Percentiles rank a stretch among this genome's conserved stretches.
Conservation (phyloP, 108 stramenopile species). For the Pseudonitzschia delicatissima region DNA sequence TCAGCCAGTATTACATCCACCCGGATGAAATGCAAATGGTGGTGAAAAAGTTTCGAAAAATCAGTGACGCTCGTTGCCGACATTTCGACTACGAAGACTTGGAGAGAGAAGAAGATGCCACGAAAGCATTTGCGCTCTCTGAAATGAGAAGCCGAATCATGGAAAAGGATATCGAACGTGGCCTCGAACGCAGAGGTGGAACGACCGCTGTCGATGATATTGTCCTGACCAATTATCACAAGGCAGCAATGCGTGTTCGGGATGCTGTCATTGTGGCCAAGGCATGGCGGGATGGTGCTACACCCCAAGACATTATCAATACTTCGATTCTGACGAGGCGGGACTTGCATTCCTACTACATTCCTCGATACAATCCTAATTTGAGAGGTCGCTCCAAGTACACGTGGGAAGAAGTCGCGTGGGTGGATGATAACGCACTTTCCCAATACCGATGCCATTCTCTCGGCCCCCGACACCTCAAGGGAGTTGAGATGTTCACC, state of each 20-base stretch:
- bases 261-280: conserved; percentile 87
- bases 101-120: conserved; percentile 68
- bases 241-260: conserved; percentile 67
- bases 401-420: conserved; percentile 70
- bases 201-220: conserved; percentile 78
- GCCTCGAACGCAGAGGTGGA: conserved; percentile 77
- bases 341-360: conserved; percentile 48
- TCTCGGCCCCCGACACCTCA: conserved; percentile 69
- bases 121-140: conserved; percentile 79
- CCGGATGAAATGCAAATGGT: conserved; percentile 59
- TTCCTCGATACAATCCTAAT: conserved; percentile 37
- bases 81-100: conserved; percentile 43
- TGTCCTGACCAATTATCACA: conserved; percentile 69
- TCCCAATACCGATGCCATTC: conserved; percentile 69
- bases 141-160: conserved; percentile 91
- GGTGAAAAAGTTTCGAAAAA: conserved; percentile 70
- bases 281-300: conserved; percentile 86
- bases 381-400: conserved; percentile 14
- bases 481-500: conserved; percentile 87
- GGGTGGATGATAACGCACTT: conserved; percentile 82
- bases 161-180: conserved; percentile 88
- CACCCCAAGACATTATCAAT: conserved; percentile 73
- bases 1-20: conserved; percentile 56
- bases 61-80: conserved; percentile 44
- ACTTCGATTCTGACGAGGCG: conserved; percentile 67